phyloP scores from a whole-genome alignment of 2,329 filamentous ascomycete species.

The Fonsecaea multimorphosa region DNA sequence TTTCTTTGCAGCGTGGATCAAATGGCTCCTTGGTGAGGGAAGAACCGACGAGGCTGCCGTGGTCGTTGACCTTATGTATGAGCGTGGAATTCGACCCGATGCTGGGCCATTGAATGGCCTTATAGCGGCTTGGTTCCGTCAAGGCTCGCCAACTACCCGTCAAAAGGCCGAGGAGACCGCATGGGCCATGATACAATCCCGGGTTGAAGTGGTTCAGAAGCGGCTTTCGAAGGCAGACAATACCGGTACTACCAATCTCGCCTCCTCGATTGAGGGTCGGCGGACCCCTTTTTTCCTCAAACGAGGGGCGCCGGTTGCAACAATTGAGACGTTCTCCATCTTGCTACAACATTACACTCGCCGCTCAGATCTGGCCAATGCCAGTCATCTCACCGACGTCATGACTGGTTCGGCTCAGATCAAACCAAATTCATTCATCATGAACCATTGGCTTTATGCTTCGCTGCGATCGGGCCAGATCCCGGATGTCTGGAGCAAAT shows the following conservation, averaged over 20 bases:
- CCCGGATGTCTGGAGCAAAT: slow-evolving; percentile 62
- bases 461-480: slow-evolving; percentile 66
- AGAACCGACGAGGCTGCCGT: slow-evolving; percentile 73
- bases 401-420: slow-evolving; percentile 67
- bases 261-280: slow-evolving; percentile 7
- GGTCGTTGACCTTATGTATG: slow-evolving; percentile 77
- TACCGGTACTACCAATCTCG: neutral
- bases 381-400: slow-evolving; percentile 67
- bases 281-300: slow-evolving; percentile 48
- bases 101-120: slow-evolving; percentile 81
- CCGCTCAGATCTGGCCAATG: slow-evolving; percentile 62
- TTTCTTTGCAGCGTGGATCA: slow-evolving; percentile 88
- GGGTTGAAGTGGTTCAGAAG: slow-evolving; percentile 66
- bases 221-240: slow-evolving; percentile 4
- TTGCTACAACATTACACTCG: slow-evolving; percentile 74
- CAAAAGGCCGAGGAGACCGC: slow-evolving; percentile 70
- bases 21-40: slow-evolving; percentile 75
- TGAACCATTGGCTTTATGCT: slow-evolving; percentile 77
- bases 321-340: slow-evolving; percentile 77
- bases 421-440: slow-evolving; percentile 72
- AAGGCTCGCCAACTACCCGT: slow-evolving; percentile 60
- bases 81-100: slow-evolving; percentile 69
- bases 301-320: slow-evolving; percentile 63
- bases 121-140: slow-evolving; percentile 77
- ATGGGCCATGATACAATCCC: slow-evolving; percentile 76